Conservation (phyloP, 768 basidiomycete species). For the Podaxis sp. region DNA sequence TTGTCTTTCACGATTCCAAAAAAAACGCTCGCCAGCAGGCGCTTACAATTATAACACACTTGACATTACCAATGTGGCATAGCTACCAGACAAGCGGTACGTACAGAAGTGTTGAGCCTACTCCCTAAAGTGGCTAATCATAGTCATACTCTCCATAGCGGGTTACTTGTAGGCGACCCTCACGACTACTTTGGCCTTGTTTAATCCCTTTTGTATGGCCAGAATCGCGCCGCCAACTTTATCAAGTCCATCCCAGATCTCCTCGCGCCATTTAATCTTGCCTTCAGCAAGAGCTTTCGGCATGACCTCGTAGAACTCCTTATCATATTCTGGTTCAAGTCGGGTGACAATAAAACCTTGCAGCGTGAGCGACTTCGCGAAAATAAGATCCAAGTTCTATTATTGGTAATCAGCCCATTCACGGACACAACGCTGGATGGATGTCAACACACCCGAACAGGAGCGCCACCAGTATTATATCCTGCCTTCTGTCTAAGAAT, state of each 20-base stretch:
- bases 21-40: too few species aligned
- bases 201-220: conserved; percentile 26
- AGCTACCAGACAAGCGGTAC: neutral
- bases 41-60: too few species aligned
- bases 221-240: conserved; percentile 37
- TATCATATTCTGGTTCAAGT: conserved; percentile 29
- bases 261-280: conserved; percentile 38
- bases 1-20: too few species aligned
- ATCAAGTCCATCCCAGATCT: conserved; percentile 37
- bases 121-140: too few species aligned
- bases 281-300: conserved; percentile 38
- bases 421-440: neutral
- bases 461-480: conserved; percentile 1
- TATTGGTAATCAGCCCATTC: too few species aligned
- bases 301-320: conserved; percentile 37
- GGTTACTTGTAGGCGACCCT: conserved; percentile 25
- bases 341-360: conserved; percentile 41
- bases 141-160: too few species aligned
- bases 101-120: too few species aligned
- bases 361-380: conserved; percentile 41
- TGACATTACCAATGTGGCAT: too few species aligned
- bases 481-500: neutral
- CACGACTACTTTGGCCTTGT: conserved; percentile 28
- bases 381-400: conserved; percentile 40
- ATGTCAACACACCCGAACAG: neutral